Evolutionary conservation across 208 protist genomes (phyloP).

Genomic region (Acanthamoeba royreba): DNA sequence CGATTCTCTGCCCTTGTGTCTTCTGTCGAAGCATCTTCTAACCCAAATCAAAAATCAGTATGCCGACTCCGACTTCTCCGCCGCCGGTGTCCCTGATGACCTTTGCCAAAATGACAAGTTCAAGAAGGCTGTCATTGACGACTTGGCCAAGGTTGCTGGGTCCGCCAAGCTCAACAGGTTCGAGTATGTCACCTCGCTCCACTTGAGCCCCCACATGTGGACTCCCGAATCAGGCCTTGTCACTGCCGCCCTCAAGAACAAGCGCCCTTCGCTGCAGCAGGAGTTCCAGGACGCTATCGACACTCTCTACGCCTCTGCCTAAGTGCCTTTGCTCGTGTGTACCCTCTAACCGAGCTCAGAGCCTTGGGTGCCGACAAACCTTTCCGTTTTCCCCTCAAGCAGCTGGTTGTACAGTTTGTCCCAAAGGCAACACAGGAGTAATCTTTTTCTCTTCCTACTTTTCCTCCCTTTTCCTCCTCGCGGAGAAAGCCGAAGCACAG

Average conservation of each 20-base stretch:
- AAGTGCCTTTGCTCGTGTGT: background rate
- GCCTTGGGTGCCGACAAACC: too few relatives aligned
- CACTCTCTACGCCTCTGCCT: background rate
- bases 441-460: too few relatives aligned
- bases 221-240: constrained; percentile 78
- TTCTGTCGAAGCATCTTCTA: background rate
- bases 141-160: constrained; percentile 41
- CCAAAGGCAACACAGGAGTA: too few relatives aligned
- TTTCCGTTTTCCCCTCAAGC: too few relatives aligned
- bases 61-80: background rate
- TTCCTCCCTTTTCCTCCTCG: too few relatives aligned
- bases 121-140: constrained; percentile 61
- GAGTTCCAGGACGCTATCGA: background rate
- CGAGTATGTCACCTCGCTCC: background rate
- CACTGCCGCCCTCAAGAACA: constrained; percentile 86
- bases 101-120: constrained; percentile 45
- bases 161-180: constrained; percentile 39
- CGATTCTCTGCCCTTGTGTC: background rate
- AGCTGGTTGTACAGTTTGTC: too few relatives aligned
- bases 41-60: background rate
- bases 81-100: background rate
- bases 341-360: background rate
- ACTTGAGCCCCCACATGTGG: constrained; percentile 60
- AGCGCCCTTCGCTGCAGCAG: constrained; percentile 60
- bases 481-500: too few relatives aligned